Base-by-base conservation (phyloP, 352 stramenopile genomes). In the Phytopythium ostracodes region DNA sequence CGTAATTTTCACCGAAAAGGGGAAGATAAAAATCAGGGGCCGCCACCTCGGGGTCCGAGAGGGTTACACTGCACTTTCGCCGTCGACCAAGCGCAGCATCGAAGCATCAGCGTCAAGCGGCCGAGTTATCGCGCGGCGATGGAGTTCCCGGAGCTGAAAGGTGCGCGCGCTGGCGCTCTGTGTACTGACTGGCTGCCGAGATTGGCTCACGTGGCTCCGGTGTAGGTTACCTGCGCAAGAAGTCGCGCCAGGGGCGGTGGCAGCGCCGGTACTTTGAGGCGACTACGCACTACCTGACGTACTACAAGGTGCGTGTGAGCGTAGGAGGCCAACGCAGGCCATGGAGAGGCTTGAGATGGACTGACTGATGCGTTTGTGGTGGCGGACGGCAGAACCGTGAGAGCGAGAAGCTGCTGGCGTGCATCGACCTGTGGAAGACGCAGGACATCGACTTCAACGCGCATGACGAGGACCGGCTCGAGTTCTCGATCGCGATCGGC, bases 191-290 rank as follows among this genome's bases (percentile, higher is more conserved):
- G 25, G 18, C 8, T 12, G 14, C 18, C 20, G n/a, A 20, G 9
- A n/a, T 31, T 8, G 27, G 14, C 27, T 56, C 18, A 44, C 27
- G 38, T 33, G 15, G 9, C n/a, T 22, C 29, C 56, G 60, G 17
- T 27, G 42, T 64, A 95, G 90, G 91, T 49, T 97, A 97, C 71
- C 75, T 98, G 73, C 83, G 91, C 68, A 98, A 98, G 74, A 97
- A 97, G 65, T 95, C 91, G 59, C 89, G 91, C 56, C 87, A 96
- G 67, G 88, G 94, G 43, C 87, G 89, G 44, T 98, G 96, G 96
- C 96, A 99, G 71, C 96, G 94, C 55, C 89, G 97, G 56, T 99
- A 97, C 81, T 99, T 99, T 71, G 97, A 99, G 81, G 98, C 93
- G 20, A 98, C 98, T 59, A 98, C 96, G 52, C 92, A 98, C 77